A percentile compares a stretch with the other conserved stretches of the same genome.
Conservation (phyloP, 495 filamentous ascomycete genomes). For the Penicillium malachiteum region DNA sequence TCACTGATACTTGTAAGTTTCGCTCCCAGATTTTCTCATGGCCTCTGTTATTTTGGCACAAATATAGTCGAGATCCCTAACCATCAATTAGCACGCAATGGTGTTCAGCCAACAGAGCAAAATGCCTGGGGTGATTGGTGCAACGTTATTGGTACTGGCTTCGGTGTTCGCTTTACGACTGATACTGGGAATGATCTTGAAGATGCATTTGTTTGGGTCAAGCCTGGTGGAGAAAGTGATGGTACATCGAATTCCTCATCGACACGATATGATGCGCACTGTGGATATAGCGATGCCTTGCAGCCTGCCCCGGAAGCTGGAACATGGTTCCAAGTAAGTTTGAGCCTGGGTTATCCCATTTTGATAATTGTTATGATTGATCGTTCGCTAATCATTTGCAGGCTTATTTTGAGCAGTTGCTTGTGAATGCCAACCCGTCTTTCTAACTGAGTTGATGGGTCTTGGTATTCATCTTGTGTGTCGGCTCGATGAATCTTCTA, state of each 20-base stretch:
- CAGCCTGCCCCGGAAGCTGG: conserved; percentile 78
- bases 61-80: not conserved
- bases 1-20: conserved; percentile 57
- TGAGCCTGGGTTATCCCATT: not conserved
- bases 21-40: not conserved
- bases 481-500: too few species aligned
- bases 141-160: conserved; percentile 63
- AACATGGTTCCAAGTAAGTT: conserved; percentile 57
- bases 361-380: not conserved
- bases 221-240: conserved; percentile 81
- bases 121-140: conserved; percentile 79
- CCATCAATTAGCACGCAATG: conserved; percentile 18
- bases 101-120: conserved; percentile 62
- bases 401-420: conserved; percentile 27
- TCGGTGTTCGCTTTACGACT: conserved; percentile 67
- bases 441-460: conserved; percentile 1
- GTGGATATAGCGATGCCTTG: conserved; percentile 56
- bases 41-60: too few species aligned
- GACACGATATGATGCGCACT: conserved; percentile 68
- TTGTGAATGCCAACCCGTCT: conserved; percentile 18
- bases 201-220: conserved; percentile 80
- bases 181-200: conserved; percentile 59
- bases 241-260: conserved; percentile 63
- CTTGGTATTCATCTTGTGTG: too few species aligned
- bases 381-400: conserved; percentile 1